Evolutionary conservation across 495 filamentous ascomycete genomes (phyloP).

Genomic region (Aspergillus carlsbadensis): DNA sequence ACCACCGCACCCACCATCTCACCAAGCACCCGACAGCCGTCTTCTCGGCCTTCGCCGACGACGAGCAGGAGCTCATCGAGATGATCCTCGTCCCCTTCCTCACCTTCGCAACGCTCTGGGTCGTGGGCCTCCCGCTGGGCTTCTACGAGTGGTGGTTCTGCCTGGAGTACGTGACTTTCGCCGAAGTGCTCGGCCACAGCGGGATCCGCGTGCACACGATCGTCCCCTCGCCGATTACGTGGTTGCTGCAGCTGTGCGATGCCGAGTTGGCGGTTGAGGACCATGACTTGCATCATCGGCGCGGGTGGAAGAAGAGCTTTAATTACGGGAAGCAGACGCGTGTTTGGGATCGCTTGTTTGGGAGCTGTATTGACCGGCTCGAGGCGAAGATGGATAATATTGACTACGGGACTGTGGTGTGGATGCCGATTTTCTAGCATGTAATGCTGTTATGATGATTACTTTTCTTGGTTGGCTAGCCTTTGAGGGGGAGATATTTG

Average conservation of each 20-base stretch:
- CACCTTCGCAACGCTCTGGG: slow-evolving; percentile 32
- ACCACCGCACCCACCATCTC: slow-evolving; percentile 42
- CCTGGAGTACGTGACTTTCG: slow-evolving; percentile 37
- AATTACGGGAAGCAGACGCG: slow-evolving; percentile 45
- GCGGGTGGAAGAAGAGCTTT: slow-evolving; percentile 40
- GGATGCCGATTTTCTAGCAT: slow-evolving; percentile 31
- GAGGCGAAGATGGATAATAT: slow-evolving; percentile 31
- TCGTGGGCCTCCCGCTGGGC: slow-evolving; percentile 37
- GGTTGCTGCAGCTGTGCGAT: slow-evolving; percentile 26
- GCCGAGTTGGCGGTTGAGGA: slow-evolving; percentile 39
- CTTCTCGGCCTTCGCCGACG: slow-evolving; percentile 34
- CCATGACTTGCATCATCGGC: slow-evolving; percentile 41
- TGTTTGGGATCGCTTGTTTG: slow-evolving; percentile 41
- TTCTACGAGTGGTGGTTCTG: slow-evolving; percentile 46
- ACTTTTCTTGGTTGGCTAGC: too few species aligned
- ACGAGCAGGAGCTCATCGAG: slow-evolving; percentile 40
- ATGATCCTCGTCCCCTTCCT: slow-evolving; percentile 35
- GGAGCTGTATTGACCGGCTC: slow-evolving; percentile 32
- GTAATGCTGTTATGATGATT: too few species aligned
- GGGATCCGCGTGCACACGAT: slow-evolving; percentile 33
- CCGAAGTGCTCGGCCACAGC: slow-evolving; percentile 37
- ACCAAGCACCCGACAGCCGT: slow-evolving; percentile 42
- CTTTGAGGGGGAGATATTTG: too few species aligned
- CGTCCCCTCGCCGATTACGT: slow-evolving; percentile 32
- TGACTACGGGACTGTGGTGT: slow-evolving; percentile 31